These are phyloP conservation scores for Blumeria graminis DNA, from an alignment of 2,329 filamentous ascomycete species.

Conservation along the genomic window DNA sequence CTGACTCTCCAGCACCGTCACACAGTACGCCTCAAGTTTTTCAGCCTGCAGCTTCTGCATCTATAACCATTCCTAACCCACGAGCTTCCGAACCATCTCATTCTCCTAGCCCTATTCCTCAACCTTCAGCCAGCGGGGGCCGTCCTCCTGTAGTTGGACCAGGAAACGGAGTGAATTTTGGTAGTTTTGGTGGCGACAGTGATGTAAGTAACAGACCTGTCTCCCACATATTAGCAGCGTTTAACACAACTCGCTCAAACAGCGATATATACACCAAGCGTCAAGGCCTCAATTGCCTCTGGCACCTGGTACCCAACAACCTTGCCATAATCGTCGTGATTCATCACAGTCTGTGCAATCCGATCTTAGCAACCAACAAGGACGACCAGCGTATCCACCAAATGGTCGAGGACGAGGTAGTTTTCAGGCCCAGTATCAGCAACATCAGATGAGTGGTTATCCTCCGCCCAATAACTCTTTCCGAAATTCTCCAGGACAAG, in stretches of 20 bases:
- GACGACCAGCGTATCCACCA: slow-evolving; percentile 15
- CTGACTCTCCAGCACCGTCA: slow-evolving; percentile 39
- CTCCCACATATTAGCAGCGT: background rate
- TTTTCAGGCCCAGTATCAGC: slow-evolving; percentile 24
- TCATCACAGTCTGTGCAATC: slow-evolving; percentile 65
- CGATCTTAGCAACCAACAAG: slow-evolving; percentile 38
- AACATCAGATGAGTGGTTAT: slow-evolving; percentile 25
- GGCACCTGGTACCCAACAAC: slow-evolving; percentile 32
- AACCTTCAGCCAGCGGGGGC: slow-evolving; percentile 48
- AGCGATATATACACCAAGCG: slow-evolving; percentile 46
- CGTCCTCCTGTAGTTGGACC: slow-evolving; percentile 53
- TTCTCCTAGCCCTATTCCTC: slow-evolving; percentile 77
- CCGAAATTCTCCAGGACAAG: slow-evolving; percentile 17
- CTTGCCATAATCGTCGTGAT: slow-evolving; percentile 62
- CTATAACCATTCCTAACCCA: slow-evolving; percentile 44
- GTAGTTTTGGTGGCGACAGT: slow-evolving; percentile 59
- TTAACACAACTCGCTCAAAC: slow-evolving; percentile 1
- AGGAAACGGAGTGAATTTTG: slow-evolving; percentile 49
- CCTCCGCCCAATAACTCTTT: slow-evolving; percentile 20
- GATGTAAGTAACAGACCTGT: slow-evolving; percentile 32
- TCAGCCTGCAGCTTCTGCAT: slow-evolving; percentile 21
- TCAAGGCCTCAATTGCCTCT: slow-evolving; percentile 37
- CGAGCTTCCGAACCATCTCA: slow-evolving; percentile 62
- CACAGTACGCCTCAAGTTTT: slow-evolving; percentile 40
- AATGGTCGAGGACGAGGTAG: slow-evolving; percentile 21